Percentiles rank a stretch among this genome's conserved stretches.
Evolutionary conservation across 371 early-diverging fungal genomes (phyloP).

Genomic region (Dichotomocladium elegans): DNA sequence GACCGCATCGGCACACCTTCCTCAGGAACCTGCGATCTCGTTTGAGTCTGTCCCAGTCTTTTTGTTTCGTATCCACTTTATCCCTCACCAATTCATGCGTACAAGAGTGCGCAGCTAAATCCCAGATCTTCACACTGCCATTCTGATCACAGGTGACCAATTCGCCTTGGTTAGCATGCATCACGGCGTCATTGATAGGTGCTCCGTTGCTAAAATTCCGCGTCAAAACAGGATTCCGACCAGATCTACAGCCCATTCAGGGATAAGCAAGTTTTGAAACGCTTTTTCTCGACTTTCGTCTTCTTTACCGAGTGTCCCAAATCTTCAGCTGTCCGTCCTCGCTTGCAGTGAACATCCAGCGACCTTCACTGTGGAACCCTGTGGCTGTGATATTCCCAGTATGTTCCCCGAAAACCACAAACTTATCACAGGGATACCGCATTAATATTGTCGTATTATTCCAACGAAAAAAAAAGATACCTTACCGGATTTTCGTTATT

Average conservation of each 20-base stretch:
- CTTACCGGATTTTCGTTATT: conserved; percentile 75
- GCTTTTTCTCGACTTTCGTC: neutral
- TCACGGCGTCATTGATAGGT: conserved; percentile 90
- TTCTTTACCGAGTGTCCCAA: conserved; percentile 72
- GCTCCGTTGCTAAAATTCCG: conserved; percentile 85
- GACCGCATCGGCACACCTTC: conserved; percentile 87
- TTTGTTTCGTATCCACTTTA: too few species aligned
- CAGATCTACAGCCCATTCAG: conserved; percentile 14
- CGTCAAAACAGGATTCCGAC: conserved; percentile 67
- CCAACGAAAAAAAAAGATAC: too few species aligned
- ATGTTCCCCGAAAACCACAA: conserved; percentile 83
- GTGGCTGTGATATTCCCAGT: conserved; percentile 89
- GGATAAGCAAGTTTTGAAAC: too few species aligned
- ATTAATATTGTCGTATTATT: neutral
- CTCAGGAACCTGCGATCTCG: conserved; percentile 68
- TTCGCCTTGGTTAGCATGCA: conserved; percentile 95
- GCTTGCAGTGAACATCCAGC: conserved; percentile 91
- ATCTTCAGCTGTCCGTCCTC: conserved; percentile 94
- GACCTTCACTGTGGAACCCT: conserved; percentile 88
- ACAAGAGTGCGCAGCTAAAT: conserved; percentile 85
- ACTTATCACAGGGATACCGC: conserved; percentile 25
- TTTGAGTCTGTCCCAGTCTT: neutral
- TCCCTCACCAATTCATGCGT: conserved; percentile 81
- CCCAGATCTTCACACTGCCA: conserved; percentile 91
- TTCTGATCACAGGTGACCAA: conserved; percentile 93